These are phyloP conservation scores for Bertia moriformis DNA, from an alignment of 2,329 filamentous ascomycete species.

Conservation along the genomic window DNA sequence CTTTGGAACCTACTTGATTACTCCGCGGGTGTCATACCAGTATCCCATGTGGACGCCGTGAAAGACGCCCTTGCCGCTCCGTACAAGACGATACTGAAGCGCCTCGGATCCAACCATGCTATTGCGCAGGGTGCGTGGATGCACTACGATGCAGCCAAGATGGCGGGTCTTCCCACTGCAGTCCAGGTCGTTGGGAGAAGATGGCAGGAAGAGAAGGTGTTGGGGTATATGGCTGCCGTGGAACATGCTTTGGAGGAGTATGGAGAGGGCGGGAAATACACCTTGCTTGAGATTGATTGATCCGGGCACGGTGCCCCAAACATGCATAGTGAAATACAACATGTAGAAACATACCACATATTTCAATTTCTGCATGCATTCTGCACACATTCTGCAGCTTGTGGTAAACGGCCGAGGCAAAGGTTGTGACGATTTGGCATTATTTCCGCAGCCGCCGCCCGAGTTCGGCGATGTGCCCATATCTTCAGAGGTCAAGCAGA, in stretches of 20 bases:
- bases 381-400: too few relatives aligned
- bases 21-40: constrained; percentile 32
- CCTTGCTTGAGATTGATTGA: background rate
- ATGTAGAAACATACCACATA: too few relatives aligned
- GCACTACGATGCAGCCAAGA: constrained; percentile 25
- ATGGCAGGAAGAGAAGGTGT: constrained; percentile 37
- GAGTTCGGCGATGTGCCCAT: too few relatives aligned
- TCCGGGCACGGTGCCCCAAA: too few relatives aligned
- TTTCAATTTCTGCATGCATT: too few relatives aligned
- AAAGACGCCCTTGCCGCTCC: constrained; percentile 20
- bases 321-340: too few relatives aligned
- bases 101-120: constrained; percentile 17
- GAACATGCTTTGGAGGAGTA: constrained; percentile 12
- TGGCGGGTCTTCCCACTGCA: constrained; percentile 30
- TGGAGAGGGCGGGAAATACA: background rate
- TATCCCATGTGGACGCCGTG: constrained; percentile 22
- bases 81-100: constrained; percentile 22
- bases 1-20: constrained; percentile 42
- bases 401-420: too few relatives aligned
- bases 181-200: constrained; percentile 36
- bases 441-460: too few relatives aligned
- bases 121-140: constrained; percentile 5
- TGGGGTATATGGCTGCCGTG: constrained; percentile 14
- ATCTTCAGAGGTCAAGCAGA: too few relatives aligned
- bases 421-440: too few relatives aligned